Base-by-base conservation (phyloP, 1,139 yeast species). In the Kluyveromyces sp. region DNA sequence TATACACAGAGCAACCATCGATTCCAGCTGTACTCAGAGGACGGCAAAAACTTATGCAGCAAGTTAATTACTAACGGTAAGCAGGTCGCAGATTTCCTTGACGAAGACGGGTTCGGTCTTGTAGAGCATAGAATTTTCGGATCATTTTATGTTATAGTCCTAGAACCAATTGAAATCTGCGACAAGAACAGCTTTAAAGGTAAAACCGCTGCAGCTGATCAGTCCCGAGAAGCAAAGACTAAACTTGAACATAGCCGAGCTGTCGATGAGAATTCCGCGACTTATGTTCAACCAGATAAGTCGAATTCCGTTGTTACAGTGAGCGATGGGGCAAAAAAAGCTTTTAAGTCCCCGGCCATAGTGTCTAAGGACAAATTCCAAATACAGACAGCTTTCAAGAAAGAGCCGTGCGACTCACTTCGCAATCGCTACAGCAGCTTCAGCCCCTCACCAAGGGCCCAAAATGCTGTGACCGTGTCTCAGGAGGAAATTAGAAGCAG, bases 121-220 rank as follows among this genome's bases (percentile, higher is more conserved):
- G 49, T 46, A 18, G 64, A 60, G 41, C 64, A 59, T 45, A 52
- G 49, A 11, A 54, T 61, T 9, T 58, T 57, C 41, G 48, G 59
- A 9, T 46, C 51, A 17, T 59, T 46, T 44, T 40, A 59, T 17
- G 55, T 63, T 8, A 45, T 56, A 6, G 51, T 60, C 12, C 44
- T 13, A 9, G 36, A 30, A 19, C 36, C 19, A 18, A 25, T 15
- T 3, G 25, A 13, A 6, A 11, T 6, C 2, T 11, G 12, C n/a
- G 33, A 12, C 17, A 17, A 20, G 15, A 26, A 25, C 33, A 28
- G 11, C 20, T 16, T 18, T 15, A 20, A 13, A 9, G 17, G 37
- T n/a, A 29, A 8, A n/a, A 15, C n/a, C 4, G 12, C 37, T 6
- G 11, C 33, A 4, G 25, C 15, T 15, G 35, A 4, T 28, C 33